Evolutionary conservation across 176 grass and related monocot species (phyloP).

Genomic region (Bromus sterilis): DNA sequence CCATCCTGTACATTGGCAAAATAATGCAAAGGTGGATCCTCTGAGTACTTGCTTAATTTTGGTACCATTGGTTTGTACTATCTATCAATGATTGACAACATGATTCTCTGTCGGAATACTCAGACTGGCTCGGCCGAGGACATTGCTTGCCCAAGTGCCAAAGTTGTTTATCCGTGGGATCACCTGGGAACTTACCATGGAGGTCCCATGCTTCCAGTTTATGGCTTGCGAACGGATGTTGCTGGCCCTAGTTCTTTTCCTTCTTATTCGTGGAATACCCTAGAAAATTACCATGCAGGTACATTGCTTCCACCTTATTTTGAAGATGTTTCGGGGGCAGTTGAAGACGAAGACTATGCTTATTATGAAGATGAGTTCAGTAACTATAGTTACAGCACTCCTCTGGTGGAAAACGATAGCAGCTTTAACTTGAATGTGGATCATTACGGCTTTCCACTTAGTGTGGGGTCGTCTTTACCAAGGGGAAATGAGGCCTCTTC

Average conservation of each 20-base stretch:
- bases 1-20: slow-evolving; percentile 32
- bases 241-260: slow-evolving; percentile 28
- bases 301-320: background rate
- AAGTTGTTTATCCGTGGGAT: slow-evolving; percentile 14
- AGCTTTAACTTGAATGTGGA: slow-evolving; percentile 44
- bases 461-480: slow-evolving; percentile 23
- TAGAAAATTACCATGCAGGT: slow-evolving; percentile 13
- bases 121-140: slow-evolving; percentile 34
- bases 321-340: slow-evolving; percentile 22
- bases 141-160: slow-evolving; percentile 19
- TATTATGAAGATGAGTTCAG: slow-evolving; percentile 29
- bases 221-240: slow-evolving; percentile 18
- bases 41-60: background rate
- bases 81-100: background rate
- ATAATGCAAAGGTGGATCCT: slow-evolving; percentile 40
- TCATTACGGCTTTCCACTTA: slow-evolving; percentile 34
- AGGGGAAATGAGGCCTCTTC: slow-evolving; percentile 12
- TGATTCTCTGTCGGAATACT: background rate
- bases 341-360: slow-evolving; percentile 24
- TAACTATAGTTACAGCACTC: slow-evolving; percentile 18
- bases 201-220: background rate
- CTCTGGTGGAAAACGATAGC: slow-evolving; percentile 8
- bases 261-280: slow-evolving; percentile 8
- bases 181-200: slow-evolving; percentile 16
- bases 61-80: background rate